Percentiles rank a stretch among this genome's conserved stretches.
phyloP scores from a whole-genome alignment of 306 rosid genomes.

The Pterocarpus macrocarpus region DNA sequence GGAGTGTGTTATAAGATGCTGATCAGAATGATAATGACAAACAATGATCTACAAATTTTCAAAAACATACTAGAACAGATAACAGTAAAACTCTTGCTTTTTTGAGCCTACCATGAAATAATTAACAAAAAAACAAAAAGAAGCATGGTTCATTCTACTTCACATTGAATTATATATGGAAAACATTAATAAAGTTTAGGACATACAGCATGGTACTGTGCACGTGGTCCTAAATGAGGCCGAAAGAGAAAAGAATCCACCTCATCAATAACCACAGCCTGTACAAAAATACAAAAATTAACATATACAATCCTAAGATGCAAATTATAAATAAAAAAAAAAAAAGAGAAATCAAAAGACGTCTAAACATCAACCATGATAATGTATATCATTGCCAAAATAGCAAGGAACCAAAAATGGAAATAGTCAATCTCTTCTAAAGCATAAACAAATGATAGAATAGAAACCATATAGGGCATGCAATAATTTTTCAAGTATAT shows the following conservation, averaged over 20 bases:
- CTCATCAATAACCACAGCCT: constrained; percentile 93
- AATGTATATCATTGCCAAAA: constrained; percentile 14
- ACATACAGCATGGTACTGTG: constrained; percentile 94
- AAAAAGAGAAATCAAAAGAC: neutral
- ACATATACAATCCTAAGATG: neutral
- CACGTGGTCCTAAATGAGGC: constrained; percentile 82
- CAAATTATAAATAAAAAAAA: constrained; percentile 23
- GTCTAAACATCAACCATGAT: neutral
- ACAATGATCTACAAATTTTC: neutral
- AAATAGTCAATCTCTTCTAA: neutral
- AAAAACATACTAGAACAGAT: constrained; percentile 9
- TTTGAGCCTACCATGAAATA: constrained; percentile 6
- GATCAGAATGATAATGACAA: neutral
- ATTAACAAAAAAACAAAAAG: neutral
- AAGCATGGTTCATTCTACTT: constrained; percentile 4
- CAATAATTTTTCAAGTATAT: neutral
- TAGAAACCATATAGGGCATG: constrained; percentile 19
- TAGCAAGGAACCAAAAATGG: neutral
- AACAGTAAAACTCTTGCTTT: constrained; percentile 1
- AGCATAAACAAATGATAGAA: neutral
- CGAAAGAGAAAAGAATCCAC: constrained; percentile 97
- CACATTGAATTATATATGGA: constrained; percentile 8
- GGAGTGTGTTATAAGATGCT: neutral
- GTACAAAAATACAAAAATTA: neutral
- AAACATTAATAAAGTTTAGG: constrained; percentile 2